Evolutionary conservation across 257 asterid genomes (phyloP), one percentile per base, ranked within the genome.

Genomic region (Gentiana dahurica): DNA sequence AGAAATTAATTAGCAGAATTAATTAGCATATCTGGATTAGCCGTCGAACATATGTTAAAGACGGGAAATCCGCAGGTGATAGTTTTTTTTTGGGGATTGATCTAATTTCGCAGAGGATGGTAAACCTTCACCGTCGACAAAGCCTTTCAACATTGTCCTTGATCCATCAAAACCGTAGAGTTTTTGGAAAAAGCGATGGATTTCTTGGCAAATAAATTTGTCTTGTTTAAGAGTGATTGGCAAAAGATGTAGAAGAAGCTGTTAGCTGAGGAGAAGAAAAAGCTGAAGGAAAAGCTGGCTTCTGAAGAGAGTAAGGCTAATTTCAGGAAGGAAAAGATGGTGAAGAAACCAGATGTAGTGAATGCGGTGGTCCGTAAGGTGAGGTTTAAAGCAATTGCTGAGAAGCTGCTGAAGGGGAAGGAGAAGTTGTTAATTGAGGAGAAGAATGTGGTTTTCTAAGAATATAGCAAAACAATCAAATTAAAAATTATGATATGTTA

Each of bases 141-240:
- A 76, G 82, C 73, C 75, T 51, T 85, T 82, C 69, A 73, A 24
- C 49, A 79, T 84, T 6, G 63, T 57, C 49, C 74, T 89, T 38
- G 84, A 89, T 65, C 82, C 86, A 13, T 79, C 85, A 12, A 64
- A 81, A 58, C 94, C 96, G 4, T 45, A 38, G 86, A 87, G 60
- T 89, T 85, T 85, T 69, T 89, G 24, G 84, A 79, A 68, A 68
- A 65, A 60, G 91, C 64, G 6, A 66, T 89, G 52, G 87, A 76
- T 64, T 89, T 89, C 71, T 70, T 79, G 6, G 95, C 89, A 0
- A 67, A 64, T 67, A 94, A 88, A 62, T 75, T 83, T 33, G 97
- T 85, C 78, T 71, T 88, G 2, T 85, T 88, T 72, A 81, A 66
- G 77, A 85, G 94, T 66, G 94, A 85, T 68, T 81, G 77, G 69